These are phyloP conservation scores for Zymoseptoria pseudotritici DNA, from an alignment of 2,329 filamentous ascomycete species.

Conservation along the genomic window DNA sequence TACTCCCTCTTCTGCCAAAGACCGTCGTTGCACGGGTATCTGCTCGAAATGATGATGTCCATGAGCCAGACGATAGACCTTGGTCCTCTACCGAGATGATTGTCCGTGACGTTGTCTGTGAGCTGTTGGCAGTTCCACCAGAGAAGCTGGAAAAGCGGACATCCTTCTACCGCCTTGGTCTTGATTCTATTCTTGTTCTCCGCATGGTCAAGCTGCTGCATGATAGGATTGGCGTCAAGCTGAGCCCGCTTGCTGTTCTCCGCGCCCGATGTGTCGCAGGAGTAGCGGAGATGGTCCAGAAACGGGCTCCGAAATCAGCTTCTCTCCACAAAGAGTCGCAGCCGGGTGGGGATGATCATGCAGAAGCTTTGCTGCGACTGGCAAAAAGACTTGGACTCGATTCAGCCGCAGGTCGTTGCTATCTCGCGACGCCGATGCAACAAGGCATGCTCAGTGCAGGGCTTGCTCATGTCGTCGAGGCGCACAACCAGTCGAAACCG, in stretches of 20 bases:
- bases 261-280: background rate
- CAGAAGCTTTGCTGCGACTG: background rate
- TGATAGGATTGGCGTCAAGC: slow-evolving; percentile 5
- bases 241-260: slow-evolving; percentile 8
- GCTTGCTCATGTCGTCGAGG: background rate
- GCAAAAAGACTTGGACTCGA: background rate
- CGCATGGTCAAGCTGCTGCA: slow-evolving; percentile 8
- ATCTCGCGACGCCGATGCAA: slow-evolving; percentile 8
- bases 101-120: slow-evolving; percentile 2
- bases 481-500: background rate
- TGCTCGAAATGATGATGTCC: background rate
- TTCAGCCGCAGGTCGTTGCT: background rate
- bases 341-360: background rate
- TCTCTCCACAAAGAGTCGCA: background rate
- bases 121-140: slow-evolving; percentile 1
- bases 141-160: slow-evolving; percentile 7
- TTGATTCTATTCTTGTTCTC: slow-evolving; percentile 14
- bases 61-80: background rate
- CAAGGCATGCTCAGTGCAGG: slow-evolving; percentile 11
- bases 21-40: background rate
- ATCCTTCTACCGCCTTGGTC: slow-evolving; percentile 11
- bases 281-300: background rate
- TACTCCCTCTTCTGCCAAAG: background rate
- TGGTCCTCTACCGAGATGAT: slow-evolving; percentile 6
- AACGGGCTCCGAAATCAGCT: background rate